Percentiles rank a stretch among this genome's conserved stretches.
phyloP scores from a whole-genome alignment of 2,329 filamentous ascomycete genomes.

The Periconia digitata region DNA sequence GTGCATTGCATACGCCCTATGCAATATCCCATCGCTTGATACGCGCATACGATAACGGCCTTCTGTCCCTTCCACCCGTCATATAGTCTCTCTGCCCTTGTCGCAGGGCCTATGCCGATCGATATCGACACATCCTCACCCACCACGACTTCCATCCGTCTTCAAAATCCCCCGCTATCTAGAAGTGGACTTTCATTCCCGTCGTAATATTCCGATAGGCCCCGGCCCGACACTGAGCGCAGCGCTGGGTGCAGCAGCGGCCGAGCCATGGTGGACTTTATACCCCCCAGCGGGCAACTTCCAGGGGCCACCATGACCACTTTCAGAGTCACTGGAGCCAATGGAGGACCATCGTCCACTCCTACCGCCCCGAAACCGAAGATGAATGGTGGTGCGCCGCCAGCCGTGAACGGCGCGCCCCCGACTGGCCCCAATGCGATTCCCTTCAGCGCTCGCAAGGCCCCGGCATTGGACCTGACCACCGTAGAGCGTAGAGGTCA shows the following conservation, averaged over 20 bases:
- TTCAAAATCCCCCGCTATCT: conserved; percentile 7
- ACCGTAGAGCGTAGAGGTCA: conserved; percentile 92
- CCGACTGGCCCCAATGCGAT: conserved; percentile 48
- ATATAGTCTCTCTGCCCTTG: conserved; percentile 18
- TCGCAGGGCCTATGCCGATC: conserved; percentile 33
- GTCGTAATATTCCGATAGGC: conserved; percentile 14
- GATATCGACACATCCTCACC: conserved; percentile 33
- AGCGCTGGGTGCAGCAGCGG: conserved; percentile 27
- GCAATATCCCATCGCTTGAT: too few species aligned
- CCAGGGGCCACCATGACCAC: conserved; percentile 40
- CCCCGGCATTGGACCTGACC: conserved; percentile 74
- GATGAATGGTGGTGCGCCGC: conserved; percentile 28
- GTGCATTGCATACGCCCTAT: too few species aligned
- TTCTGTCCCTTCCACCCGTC: neutral
- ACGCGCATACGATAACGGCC: neutral
- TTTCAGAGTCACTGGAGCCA: conserved; percentile 40
- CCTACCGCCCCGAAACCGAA: conserved; percentile 30
- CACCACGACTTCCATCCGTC: conserved; percentile 14
- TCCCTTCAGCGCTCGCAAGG: conserved; percentile 65
- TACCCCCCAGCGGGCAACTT: conserved; percentile 32
- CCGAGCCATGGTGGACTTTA: conserved; percentile 40
- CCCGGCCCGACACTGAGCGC: conserved; percentile 8
- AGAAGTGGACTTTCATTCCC: conserved; percentile 4
- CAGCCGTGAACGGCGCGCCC: conserved; percentile 34
- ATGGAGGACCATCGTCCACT: conserved; percentile 21